A percentile compares a stretch with the other conserved stretches of the same genome.
These are phyloP conservation scores for Saposhnikovia divaricata DNA, from an alignment of 129 eudicot genomes.

Conservation along the genomic window DNA sequence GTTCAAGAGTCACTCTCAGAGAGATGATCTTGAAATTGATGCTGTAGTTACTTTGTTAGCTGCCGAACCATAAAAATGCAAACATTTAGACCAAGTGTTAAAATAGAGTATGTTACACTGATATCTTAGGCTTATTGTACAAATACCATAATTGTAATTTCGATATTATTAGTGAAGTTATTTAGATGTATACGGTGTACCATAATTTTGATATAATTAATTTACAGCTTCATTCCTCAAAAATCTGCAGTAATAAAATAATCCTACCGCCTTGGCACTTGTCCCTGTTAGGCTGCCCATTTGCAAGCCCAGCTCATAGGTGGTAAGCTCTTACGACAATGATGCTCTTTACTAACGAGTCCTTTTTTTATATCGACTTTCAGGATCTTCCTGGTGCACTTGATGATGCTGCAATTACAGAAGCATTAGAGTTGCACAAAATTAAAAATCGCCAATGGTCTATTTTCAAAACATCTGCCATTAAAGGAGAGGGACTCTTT, in stretches of 20 bases:
- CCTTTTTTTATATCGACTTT: background rate
- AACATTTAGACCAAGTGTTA: background rate
- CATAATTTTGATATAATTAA: background rate
- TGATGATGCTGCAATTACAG: constrained; percentile 95
- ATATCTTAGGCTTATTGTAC: background rate
- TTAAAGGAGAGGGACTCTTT: constrained; percentile 96
- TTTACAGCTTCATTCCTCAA: background rate
- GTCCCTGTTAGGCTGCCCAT: background rate
- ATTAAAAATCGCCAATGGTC: constrained; percentile 97
- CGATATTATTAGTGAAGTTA: background rate
- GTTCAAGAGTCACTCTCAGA: background rate
- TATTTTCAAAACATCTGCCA: constrained; percentile 88
- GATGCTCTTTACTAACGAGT: background rate
- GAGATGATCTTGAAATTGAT: background rate
- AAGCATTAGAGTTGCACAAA: constrained; percentile 85
- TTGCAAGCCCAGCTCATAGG: background rate
- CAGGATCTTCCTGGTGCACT: constrained; percentile 99
- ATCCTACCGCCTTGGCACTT: background rate
- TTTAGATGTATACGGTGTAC: background rate
- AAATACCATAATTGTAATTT: background rate
- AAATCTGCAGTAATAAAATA: background rate
- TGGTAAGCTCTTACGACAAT: background rate
- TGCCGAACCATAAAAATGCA: background rate
- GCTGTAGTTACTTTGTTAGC: background rate
- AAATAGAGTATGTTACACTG: background rate